These are phyloP conservation scores for Phytophthora syringae DNA, from an alignment of 352 stramenopile genomes.

Conservation along the genomic window DNA sequence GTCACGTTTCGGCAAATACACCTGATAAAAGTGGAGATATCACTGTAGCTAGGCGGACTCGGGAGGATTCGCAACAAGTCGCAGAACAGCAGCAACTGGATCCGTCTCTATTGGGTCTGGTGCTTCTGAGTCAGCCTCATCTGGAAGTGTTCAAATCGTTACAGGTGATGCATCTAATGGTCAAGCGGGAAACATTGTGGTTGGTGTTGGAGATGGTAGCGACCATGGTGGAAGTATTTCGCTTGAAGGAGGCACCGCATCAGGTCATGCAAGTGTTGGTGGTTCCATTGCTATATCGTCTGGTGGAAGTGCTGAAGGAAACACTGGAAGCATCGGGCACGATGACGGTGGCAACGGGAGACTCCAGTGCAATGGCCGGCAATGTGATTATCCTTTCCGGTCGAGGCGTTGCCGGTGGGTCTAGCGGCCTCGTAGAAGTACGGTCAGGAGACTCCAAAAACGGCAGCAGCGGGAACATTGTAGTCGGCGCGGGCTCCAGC, in stretches of 20 bases:
- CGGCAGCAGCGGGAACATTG: constrained; percentile 19
- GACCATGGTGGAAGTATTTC: constrained; percentile 33
- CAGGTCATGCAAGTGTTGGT: constrained; percentile 16
- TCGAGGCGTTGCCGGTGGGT: constrained; percentile 1
- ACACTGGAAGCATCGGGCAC: constrained; percentile 19
- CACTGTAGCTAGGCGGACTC: constrained; percentile 40
- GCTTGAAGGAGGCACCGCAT: constrained; percentile 27
- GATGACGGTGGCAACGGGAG: constrained; percentile 8
- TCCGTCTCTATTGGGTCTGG: constrained; percentile 35
- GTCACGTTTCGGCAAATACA: constrained; percentile 35
- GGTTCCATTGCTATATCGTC: constrained; percentile 31
- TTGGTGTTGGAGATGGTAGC: constrained; percentile 30
- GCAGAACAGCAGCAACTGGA: constrained; percentile 18
- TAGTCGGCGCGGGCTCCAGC: constrained; percentile 23
- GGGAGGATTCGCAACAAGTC: constrained; percentile 24
- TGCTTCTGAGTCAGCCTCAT: constrained; percentile 18
- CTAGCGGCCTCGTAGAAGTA: constrained; percentile 8
- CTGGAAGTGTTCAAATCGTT: constrained; percentile 33
- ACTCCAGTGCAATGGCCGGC: constrained; percentile 1
- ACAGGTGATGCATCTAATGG: constrained; percentile 32
- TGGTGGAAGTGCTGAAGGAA: constrained; percentile 20
- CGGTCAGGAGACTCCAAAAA: constrained; percentile 9
- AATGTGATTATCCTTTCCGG: constrained; percentile 10
- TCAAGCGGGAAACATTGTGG: constrained; percentile 31
- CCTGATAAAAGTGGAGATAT: constrained; percentile 43